Percentiles rank a stretch among this genome's conserved stretches.
Conservation (phyloP, 2,329 filamentous ascomycete species). For the Phoma sp. region DNA sequence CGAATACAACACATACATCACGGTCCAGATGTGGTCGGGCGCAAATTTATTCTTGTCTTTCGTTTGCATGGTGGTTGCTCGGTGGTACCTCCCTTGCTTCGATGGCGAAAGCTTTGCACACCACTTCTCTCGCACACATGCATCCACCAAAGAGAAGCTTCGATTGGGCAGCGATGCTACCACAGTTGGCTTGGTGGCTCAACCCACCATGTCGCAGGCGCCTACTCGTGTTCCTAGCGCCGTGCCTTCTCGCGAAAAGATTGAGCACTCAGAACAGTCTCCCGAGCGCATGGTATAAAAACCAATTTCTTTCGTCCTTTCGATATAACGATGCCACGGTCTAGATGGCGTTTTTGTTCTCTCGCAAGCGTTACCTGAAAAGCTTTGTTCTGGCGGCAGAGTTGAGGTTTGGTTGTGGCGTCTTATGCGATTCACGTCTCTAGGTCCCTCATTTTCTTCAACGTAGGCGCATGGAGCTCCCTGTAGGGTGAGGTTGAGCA, state of each 20-base stretch:
- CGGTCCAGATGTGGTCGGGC: constrained; percentile 57
- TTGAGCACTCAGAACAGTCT: constrained; percentile 23
- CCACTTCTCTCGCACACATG: constrained; percentile 8
- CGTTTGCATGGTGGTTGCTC: constrained; percentile 48
- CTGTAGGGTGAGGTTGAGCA: constrained; percentile 33
- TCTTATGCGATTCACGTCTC: constrained; percentile 7
- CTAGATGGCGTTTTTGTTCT: neutral
- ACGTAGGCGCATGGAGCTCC: constrained; percentile 42
- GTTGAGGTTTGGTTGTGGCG: neutral
- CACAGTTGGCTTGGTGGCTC: constrained; percentile 2
- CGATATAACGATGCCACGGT: too few species aligned
- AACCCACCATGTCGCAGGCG: constrained; percentile 7
- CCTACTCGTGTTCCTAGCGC: constrained; percentile 9
- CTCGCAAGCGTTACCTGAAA: neutral
- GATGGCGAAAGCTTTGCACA: constrained; percentile 32
- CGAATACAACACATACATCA: constrained; percentile 49
- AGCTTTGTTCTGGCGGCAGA: neutral
- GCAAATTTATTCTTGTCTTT: constrained; percentile 50
- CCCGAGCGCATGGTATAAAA: constrained; percentile 22
- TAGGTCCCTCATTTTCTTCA: constrained; percentile 6
- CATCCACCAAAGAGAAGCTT: constrained; percentile 13
- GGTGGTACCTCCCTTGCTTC: constrained; percentile 39
- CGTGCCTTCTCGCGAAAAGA: constrained; percentile 14
- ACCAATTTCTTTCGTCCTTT: neutral
- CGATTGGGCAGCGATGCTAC: constrained; percentile 12